Evolutionary conservation across 2,329 filamentous ascomycete genomes (phyloP).

Genomic region (Sporothrix curviconia): DNA sequence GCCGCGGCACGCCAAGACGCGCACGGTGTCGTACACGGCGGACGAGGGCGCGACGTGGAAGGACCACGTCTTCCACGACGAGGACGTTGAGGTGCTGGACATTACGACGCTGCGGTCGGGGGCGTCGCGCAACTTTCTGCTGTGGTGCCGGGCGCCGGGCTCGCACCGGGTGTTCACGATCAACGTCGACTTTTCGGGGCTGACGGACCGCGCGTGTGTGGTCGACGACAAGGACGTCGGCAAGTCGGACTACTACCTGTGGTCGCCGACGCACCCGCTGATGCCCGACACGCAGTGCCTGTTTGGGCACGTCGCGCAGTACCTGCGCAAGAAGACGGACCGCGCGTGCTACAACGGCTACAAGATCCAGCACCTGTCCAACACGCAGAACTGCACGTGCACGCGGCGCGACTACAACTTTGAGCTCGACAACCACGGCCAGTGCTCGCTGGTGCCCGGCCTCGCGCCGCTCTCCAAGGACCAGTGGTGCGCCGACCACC

Average conservation of each 20-base stretch:
- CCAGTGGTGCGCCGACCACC: constrained; percentile 52
- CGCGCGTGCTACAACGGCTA: constrained; percentile 75
- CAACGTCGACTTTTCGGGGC: constrained; percentile 81
- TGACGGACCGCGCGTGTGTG: constrained; percentile 67
- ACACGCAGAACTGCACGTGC: constrained; percentile 74
- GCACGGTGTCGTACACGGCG: constrained; percentile 41
- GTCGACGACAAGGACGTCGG: constrained; percentile 52
- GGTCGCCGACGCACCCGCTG: constrained; percentile 76
- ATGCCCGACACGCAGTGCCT: constrained; percentile 71
- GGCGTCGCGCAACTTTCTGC: constrained; percentile 80
- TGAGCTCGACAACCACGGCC: constrained; percentile 66
- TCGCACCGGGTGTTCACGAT: constrained; percentile 55
- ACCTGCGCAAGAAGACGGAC: constrained; percentile 81
- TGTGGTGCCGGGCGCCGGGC: constrained; percentile 67
- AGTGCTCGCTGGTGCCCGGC: constrained; percentile 71
- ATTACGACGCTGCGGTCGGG: constrained; percentile 87
- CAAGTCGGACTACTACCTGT: constrained; percentile 71
- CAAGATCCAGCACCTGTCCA: constrained; percentile 63
- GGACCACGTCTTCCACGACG: constrained; percentile 62
- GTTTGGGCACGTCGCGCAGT: constrained; percentile 84
- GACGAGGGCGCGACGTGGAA: constrained; percentile 79
- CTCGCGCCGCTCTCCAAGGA: constrained; percentile 50
- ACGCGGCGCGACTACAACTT: constrained; percentile 86
- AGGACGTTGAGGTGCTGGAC: constrained; percentile 66
- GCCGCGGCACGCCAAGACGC: constrained; percentile 59